Evolutionary conservation across 2,329 filamentous ascomycete genomes (phyloP).

Genomic region (Exserohilum rostratum): DNA sequence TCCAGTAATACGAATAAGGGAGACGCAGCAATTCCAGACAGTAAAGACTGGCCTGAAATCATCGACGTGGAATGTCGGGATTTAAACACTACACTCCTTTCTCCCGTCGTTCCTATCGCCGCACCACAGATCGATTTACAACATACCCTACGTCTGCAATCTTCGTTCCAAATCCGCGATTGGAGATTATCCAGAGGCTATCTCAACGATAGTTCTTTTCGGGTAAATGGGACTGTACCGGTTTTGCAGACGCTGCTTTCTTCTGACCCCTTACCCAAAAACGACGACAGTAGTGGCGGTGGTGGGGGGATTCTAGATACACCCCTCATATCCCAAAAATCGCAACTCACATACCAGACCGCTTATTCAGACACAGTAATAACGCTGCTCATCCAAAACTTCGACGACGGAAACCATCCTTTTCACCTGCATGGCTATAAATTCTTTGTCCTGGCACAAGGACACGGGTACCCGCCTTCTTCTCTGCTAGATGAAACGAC

Average conservation of each 20-base stretch:
- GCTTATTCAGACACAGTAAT: constrained; percentile 37
- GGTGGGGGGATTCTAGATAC: constrained; percentile 16
- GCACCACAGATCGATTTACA: constrained; percentile 58
- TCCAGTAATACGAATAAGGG: background rate
- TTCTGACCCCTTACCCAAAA: constrained; percentile 55
- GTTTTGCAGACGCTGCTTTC: constrained; percentile 59
- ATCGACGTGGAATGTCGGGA: constrained; percentile 60
- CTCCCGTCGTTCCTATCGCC: constrained; percentile 52
- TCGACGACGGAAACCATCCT: constrained; percentile 38
- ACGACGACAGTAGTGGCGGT: background rate
- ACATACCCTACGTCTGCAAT: constrained; percentile 58
- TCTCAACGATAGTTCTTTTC: constrained; percentile 63
- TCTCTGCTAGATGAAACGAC: constrained; percentile 45
- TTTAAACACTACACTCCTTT: constrained; percentile 55
- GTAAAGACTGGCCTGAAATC: constrained; percentile 58
- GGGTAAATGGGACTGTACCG: constrained; percentile 56
- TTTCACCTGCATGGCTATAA: constrained; percentile 54
- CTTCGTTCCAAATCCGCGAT: constrained; percentile 65
- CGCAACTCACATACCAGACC: constrained; percentile 39
- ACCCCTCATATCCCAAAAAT: constrained; percentile 24
- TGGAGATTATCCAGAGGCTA: constrained; percentile 65
- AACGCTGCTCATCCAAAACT: constrained; percentile 45
- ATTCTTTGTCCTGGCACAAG: constrained; percentile 7
- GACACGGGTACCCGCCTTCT: constrained; percentile 52
- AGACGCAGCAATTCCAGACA: constrained; percentile 38